Percentiles rank a stretch among this genome's conserved stretches.
These are phyloP conservation scores for Sambucus nigra DNA, from an alignment of 129 eudicot species.

Conservation along the genomic window DNA sequence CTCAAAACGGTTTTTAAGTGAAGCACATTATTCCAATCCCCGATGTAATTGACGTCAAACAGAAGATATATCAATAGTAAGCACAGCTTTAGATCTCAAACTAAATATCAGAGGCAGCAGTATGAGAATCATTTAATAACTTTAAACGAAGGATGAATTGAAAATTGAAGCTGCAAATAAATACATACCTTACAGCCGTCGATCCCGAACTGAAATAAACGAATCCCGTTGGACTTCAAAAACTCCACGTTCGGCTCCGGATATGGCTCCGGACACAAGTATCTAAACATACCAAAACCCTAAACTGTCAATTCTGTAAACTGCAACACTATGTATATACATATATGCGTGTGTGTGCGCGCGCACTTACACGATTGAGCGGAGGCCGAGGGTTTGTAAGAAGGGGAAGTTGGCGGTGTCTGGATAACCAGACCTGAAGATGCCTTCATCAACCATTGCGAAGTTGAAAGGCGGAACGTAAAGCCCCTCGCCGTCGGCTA, in stretches of 20 bases:
- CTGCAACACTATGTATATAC: not conserved
- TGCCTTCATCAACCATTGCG: slow-evolving; percentile 77
- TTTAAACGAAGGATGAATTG: slow-evolving; percentile 2
- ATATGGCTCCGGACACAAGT: slow-evolving; percentile 80
- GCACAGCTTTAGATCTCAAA: not conserved
- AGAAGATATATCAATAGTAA: not conserved
- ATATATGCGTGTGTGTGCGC: not conserved
- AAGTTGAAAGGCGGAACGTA: slow-evolving; percentile 75
- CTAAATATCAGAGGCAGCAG: not conserved
- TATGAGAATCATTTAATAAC: not conserved
- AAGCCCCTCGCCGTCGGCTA: slow-evolving; percentile 34
- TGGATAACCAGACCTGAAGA: slow-evolving; percentile 80
- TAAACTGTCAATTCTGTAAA: not conserved
- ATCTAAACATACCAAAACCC: slow-evolving; percentile 32
- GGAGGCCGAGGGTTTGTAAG: slow-evolving; percentile 63
- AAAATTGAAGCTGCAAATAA: slow-evolving; percentile 5
- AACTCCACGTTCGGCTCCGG: slow-evolving; percentile 74
- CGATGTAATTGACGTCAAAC: not conserved
- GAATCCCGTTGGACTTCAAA: slow-evolving; percentile 69
- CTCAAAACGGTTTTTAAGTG: not conserved
- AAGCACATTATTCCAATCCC: not conserved
- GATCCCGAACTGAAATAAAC: slow-evolving; percentile 76
- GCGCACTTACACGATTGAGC: slow-evolving; percentile 73
- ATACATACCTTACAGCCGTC: slow-evolving; percentile 55
- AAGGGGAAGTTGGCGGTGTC: slow-evolving; percentile 61